phyloP scores from a whole-genome alignment of 495 filamentous ascomycete species.

The Apodospora peruviana region DNA sequence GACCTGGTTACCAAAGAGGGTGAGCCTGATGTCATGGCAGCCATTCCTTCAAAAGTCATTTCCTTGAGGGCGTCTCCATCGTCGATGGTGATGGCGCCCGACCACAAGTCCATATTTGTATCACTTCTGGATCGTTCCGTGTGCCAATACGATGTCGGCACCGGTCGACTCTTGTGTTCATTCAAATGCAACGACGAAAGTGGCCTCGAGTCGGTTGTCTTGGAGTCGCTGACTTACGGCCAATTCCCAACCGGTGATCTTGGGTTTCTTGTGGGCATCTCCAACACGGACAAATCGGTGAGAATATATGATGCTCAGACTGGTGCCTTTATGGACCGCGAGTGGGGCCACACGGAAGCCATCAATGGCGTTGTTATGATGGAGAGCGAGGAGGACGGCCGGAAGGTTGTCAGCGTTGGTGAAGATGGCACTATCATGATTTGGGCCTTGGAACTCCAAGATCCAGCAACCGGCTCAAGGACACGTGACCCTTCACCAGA shows the following conservation, averaged over 20 bases:
- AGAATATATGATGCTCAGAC: slow-evolving; percentile 75
- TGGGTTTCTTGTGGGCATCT: slow-evolving; percentile 69
- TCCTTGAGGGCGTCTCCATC: slow-evolving; percentile 80
- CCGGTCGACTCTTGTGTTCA: slow-evolving; percentile 61
- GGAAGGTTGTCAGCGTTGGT: slow-evolving; percentile 66
- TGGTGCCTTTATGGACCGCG: slow-evolving; percentile 72
- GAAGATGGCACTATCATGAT: slow-evolving; percentile 84
- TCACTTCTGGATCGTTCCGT: slow-evolving; percentile 81
- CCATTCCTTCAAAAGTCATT: slow-evolving; percentile 67
- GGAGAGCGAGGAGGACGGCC: slow-evolving; percentile 47
- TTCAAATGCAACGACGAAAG: slow-evolving; percentile 81
- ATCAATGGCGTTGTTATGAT: slow-evolving; percentile 78
- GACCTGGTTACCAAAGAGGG: slow-evolving; percentile 70
- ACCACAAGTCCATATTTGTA: slow-evolving; percentile 59
- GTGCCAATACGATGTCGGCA: slow-evolving; percentile 65
- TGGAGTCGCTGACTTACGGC: slow-evolving; percentile 66
- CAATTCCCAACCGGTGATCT: slow-evolving; percentile 31
- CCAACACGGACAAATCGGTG: slow-evolving; percentile 91
- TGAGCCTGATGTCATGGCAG: slow-evolving; percentile 64
- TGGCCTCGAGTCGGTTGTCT: slow-evolving; percentile 71
- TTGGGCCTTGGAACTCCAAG: slow-evolving; percentile 57
- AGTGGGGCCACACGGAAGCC: slow-evolving; percentile 91
- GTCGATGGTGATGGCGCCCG: slow-evolving; percentile 66
- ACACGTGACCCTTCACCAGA: slow-evolving; percentile 43
- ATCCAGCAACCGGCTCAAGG: slow-evolving; percentile 24